Evolutionary conservation across 2,329 filamentous ascomycete species (phyloP).

Genomic region (Hymenoscyphus repandus): DNA sequence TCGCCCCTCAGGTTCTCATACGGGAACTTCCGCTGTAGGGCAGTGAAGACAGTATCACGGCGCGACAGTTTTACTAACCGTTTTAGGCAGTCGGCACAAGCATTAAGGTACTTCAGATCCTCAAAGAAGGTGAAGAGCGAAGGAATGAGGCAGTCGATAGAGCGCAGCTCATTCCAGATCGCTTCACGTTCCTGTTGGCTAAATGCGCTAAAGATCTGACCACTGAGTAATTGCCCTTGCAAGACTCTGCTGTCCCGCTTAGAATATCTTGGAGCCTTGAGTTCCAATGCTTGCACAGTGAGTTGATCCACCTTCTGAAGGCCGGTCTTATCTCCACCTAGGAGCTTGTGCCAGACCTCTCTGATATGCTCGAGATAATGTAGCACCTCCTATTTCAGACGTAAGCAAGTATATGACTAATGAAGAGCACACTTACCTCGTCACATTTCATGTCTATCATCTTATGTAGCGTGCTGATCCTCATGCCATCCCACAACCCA

Average conservation of each 20-base stretch:
- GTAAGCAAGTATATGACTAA: conserved; percentile 10
- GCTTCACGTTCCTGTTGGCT: conserved; percentile 24
- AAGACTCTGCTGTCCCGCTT: conserved; percentile 24
- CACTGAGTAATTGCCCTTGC: conserved; percentile 26
- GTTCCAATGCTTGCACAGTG: conserved; percentile 32
- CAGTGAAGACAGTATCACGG: conserved; percentile 7
- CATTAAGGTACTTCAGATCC: conserved; percentile 9
- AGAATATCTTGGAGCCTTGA: conserved; percentile 29
- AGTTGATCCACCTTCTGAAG: conserved; percentile 29
- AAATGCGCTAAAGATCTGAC: conserved; percentile 32
- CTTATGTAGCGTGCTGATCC: conserved; percentile 11
- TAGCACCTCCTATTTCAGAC: conserved; percentile 28
- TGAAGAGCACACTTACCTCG: conserved; percentile 7
- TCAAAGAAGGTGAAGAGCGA: conserved; percentile 32
- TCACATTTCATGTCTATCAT: conserved; percentile 12
- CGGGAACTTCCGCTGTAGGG: conserved; percentile 11
- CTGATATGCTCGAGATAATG: conserved; percentile 30
- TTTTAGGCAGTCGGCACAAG: conserved; percentile 5
- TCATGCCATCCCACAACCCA: conserved; percentile 9
- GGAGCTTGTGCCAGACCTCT: conserved; percentile 29
- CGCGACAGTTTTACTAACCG: conserved; percentile 2
- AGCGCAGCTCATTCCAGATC: conserved; percentile 29
- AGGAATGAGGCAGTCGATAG: conserved; percentile 28
- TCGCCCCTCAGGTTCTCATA: conserved; percentile 5
- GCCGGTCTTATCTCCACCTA: conserved; percentile 22